These are phyloP conservation scores for Arthrobotrys pseudoclavata DNA, from an alignment of 2,329 filamentous ascomycete species.

Conservation along the genomic window DNA sequence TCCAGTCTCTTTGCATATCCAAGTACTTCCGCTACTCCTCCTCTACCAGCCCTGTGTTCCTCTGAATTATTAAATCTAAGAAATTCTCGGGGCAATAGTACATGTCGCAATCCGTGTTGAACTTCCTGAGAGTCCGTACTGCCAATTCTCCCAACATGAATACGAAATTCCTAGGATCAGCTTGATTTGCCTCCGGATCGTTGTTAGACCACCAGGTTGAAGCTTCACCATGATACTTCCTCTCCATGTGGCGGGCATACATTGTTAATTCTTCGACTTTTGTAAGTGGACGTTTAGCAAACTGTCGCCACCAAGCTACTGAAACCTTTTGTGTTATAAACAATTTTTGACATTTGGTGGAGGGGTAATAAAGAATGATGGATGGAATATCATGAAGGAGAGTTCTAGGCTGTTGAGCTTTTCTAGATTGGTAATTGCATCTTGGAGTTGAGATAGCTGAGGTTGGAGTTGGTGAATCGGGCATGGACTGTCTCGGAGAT, in stretches of 20 bases:
- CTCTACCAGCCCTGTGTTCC: neutral
- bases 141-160: neutral
- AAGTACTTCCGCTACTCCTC: neutral
- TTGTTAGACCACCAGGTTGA: neutral
- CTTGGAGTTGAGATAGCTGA: neutral
- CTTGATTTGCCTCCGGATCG: neutral
- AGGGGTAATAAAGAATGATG: slow-evolving; percentile 20
- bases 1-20: neutral
- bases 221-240: neutral
- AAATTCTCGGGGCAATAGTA: neutral
- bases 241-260: neutral
- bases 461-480: neutral
- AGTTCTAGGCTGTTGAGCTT: neutral
- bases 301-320: slow-evolving; percentile 26
- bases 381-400: slow-evolving; percentile 10
- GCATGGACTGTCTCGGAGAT: neutral
- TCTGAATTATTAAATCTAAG: neutral
- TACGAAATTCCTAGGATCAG: neutral
- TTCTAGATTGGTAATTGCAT: neutral
- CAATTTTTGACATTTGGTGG: slow-evolving; percentile 1
- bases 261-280: neutral
- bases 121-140: neutral
- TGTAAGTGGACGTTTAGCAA: slow-evolving; percentile 14
- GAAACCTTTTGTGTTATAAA: neutral
- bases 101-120: neutral